These are phyloP conservation scores for Colletotrichum sp. DNA, from an alignment of 2,329 filamentous ascomycete genomes.

Conservation along the genomic window DNA sequence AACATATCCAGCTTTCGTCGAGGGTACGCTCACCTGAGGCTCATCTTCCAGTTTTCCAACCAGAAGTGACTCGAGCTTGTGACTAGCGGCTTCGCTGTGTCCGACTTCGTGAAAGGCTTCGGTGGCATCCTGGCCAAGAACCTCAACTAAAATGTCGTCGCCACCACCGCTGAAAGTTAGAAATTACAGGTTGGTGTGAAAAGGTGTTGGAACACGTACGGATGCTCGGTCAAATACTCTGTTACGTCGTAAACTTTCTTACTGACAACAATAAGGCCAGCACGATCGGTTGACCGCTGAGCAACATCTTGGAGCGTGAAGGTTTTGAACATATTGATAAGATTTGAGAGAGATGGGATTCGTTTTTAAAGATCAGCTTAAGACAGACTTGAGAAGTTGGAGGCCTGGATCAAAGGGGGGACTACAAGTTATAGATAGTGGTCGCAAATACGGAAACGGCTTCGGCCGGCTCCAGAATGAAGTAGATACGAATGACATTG, in stretches of 20 bases:
- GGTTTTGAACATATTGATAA: neutral
- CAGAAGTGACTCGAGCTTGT: neutral
- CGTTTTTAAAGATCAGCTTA: neutral
- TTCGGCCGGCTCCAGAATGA: neutral
- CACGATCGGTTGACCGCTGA: neutral
- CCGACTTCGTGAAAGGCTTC: neutral
- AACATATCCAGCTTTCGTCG: neutral
- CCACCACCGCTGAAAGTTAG: neutral
- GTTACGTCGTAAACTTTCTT: neutral
- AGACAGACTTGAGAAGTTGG: neutral
- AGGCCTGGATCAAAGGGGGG: neutral
- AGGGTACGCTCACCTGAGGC: neutral
- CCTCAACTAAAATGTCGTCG: neutral
- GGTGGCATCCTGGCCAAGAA: neutral
- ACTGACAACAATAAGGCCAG: neutral
- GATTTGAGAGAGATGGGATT: neutral
- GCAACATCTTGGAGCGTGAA: neutral
- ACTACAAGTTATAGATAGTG: neutral
- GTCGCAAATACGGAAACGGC: neutral
- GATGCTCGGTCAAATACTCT: neutral
- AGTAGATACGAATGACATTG: neutral
- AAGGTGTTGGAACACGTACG: neutral
- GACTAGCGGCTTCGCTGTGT: neutral
- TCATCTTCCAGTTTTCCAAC: neutral
- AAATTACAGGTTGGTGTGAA: neutral